Percentiles rank a stretch among this genome's conserved stretches.
Conservation (phyloP, 306 rosid species). For the Fragaria iinumae region DNA sequence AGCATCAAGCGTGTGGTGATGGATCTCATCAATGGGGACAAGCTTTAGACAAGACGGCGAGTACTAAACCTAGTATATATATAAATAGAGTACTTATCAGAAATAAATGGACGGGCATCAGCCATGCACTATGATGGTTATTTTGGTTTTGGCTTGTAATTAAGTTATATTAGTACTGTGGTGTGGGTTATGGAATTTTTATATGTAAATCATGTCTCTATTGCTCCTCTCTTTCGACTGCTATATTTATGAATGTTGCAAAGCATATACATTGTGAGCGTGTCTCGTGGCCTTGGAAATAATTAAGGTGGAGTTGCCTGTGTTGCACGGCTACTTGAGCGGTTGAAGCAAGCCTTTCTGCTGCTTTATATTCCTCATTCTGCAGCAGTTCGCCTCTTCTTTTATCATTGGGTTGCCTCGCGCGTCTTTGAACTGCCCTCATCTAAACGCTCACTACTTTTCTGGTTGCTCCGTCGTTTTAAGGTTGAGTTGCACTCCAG, state of each 20-base stretch:
- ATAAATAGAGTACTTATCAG: not conserved
- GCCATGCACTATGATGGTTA: not conserved
- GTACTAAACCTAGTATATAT: not conserved
- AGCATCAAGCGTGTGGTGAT: conserved; percentile 85
- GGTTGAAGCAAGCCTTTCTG: conserved; percentile 7
- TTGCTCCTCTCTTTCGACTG: not conserved
- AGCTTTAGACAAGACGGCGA: conserved; percentile 24
- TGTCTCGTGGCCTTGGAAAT: not conserved
- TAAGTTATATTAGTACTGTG: not conserved
- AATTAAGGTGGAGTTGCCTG: not conserved
- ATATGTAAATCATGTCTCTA: not conserved
- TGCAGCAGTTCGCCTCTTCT: not conserved
- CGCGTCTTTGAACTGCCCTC: not conserved
- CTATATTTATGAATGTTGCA: not conserved
- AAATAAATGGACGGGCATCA: conserved; percentile 16
- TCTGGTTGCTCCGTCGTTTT: not conserved
- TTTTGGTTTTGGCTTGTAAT: not conserved
- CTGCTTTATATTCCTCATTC: not conserved
- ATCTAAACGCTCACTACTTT: not conserved
- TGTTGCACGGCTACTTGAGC: conserved; percentile 11
- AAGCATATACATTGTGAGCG: not conserved
- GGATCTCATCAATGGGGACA: conserved; percentile 69
- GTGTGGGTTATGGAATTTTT: not conserved
- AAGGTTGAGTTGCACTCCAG: too few relatives aligned
- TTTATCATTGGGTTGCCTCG: conserved; percentile 2